Percentiles rank a stretch among this genome's conserved stretches.
Conservation (phyloP, 768 basidiomycete species). For the Daedaleopsis sinensis region DNA sequence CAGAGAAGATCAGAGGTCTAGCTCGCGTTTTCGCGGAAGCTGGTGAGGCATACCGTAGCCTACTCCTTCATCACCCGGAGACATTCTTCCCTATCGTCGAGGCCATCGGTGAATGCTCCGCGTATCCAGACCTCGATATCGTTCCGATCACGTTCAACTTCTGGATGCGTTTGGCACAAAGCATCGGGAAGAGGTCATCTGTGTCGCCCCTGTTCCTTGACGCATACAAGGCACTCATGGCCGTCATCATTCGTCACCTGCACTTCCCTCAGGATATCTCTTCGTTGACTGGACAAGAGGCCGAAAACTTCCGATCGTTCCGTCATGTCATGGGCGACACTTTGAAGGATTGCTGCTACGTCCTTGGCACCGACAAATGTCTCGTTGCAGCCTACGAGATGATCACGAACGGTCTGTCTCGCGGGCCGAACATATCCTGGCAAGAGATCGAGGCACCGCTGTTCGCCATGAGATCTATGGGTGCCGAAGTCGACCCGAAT, state of each 20-base stretch:
- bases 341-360: conserved; percentile 96
- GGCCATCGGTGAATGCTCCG: conserved; percentile 91
- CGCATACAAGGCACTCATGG: conserved; percentile 84
- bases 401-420: conserved; percentile 73
- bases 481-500: conserved; percentile 82
- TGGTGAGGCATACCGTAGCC: conserved; percentile 90
- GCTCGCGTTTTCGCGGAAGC: conserved; percentile 96
- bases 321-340: conserved; percentile 99
- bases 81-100: conserved; percentile 95
- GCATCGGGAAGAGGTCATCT: conserved; percentile 74
- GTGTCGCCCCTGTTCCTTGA: conserved; percentile 78
- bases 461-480: conserved; percentile 98
- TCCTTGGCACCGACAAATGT: conserved; percentile 86
- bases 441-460: conserved; percentile 97
- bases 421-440: conserved; percentile 71
- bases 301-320: conserved; percentile 93
- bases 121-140: conserved; percentile 91
- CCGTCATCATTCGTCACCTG: conserved; percentile 85
- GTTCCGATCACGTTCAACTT: conserved; percentile 98
- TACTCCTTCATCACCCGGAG: conserved; percentile 87
- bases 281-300: conserved; percentile 76
- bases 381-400: conserved; percentile 80
- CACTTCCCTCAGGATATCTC: conserved; percentile 82
- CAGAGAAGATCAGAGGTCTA: conserved; percentile 86
- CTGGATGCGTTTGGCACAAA: conserved; percentile 97